Evolutionary conservation across 1,284 basidiomycete species (phyloP), one percentile per base, ranked within the genome.

Genomic region (Tetrapyrgos nigripes): DNA sequence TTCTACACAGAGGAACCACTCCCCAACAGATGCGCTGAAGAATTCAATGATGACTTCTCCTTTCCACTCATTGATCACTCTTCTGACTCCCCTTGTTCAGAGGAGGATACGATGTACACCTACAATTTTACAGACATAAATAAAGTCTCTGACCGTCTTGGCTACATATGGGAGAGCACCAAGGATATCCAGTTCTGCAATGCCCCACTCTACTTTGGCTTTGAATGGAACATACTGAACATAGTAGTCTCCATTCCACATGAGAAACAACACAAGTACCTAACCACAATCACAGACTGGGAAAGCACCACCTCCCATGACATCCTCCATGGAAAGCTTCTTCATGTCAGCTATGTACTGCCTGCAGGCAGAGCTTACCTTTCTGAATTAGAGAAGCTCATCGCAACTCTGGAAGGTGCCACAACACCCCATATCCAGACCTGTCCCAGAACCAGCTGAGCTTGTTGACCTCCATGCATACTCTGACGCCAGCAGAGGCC

Each of bases 401-500:
- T 74, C 0, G 14, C 44, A 1, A 50, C 60, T 0, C 70, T 65
- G 1, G 43, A 28, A 31, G 10, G 51, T 17, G 31, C 66, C 13
- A 11, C 51, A 50, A 75, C 74, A 40, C 17, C 37, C 37, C 37
- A 28, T 71, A 50, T 27, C 43, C 0, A 49, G 68, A 24, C 54
- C 62, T 3, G 73, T 81, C 31, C 74, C 76, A 24, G 66, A 63
- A 0, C 69, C 70, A 1, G 1, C 19, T 0, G 14, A 53, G 13
- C 31, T 79, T 55, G 2, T 61, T 9, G 70, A 79, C 56, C 10
- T 63, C 19, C 11, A 45, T 0, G 77, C 76, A 0, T 83, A 64
- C 67, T 82, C 76, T 0, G 79, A 82, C 65, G 79, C 79, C 6
- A 81, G 79, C 69, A 76, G 75, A 1, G 64, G 64, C 1, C 58